Evolutionary conservation across 108 stramenopile genomes (phyloP).

Genomic region (Nannochloropsis salina): DNA sequence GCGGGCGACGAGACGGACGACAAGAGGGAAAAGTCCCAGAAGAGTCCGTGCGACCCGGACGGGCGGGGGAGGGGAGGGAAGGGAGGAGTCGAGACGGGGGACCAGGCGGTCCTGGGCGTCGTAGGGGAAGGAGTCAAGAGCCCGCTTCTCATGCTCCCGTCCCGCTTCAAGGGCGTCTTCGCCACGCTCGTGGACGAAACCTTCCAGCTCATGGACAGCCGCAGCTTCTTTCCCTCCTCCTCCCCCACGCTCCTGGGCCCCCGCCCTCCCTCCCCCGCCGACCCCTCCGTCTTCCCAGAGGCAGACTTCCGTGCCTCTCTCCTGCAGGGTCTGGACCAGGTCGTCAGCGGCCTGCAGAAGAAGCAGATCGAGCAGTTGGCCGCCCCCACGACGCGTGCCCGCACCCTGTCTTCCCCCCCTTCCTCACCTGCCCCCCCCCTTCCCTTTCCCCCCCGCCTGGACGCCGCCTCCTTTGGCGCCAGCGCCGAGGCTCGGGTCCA

Average conservation of each 20-base stretch:
- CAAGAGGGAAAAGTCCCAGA: neutral
- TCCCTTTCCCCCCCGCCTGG: neutral
- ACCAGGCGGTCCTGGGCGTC: neutral
- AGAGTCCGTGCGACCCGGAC: neutral
- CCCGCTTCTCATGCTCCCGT: neutral
- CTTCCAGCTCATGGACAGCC: neutral
- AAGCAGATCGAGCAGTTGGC: neutral
- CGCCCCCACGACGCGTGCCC: neutral
- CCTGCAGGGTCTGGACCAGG: neutral
- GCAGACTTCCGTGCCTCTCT: constrained; percentile 12
- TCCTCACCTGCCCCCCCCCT: constrained; percentile 2
- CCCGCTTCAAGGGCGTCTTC: neutral
- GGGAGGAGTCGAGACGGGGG: neutral
- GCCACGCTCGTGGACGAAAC: constrained; percentile 13
- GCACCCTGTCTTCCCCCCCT: neutral
- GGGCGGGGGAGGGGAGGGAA: neutral
- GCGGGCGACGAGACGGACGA: neutral
- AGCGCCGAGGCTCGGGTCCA: neutral
- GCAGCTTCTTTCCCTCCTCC: neutral
- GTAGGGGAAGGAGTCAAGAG: neutral
- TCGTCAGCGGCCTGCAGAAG: neutral
- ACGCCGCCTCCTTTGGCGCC: neutral
- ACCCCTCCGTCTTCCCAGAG: neutral
- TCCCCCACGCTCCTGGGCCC: neutral
- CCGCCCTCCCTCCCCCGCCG: neutral